phyloP scores from a whole-genome alignment of 2,329 filamentous ascomycete genomes.

The Microcyclospora tardicrescens region DNA sequence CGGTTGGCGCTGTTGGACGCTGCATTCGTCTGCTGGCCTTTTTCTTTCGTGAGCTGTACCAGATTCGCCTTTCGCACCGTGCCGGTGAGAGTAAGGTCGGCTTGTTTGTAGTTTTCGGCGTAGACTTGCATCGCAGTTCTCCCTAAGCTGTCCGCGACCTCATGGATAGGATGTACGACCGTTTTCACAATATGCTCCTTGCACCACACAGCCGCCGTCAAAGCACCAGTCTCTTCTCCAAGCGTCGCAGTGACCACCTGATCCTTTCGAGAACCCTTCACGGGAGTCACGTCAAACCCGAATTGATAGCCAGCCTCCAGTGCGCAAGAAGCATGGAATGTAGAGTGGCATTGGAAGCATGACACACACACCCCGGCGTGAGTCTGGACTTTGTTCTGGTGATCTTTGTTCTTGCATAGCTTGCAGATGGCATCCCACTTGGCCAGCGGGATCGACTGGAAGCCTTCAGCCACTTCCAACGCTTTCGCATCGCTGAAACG shows the following conservation, averaged over 20 bases:
- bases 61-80: slow-evolving; percentile 87
- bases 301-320: slow-evolving; percentile 69
- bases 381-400: slow-evolving; percentile 15
- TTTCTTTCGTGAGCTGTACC: slow-evolving; percentile 47
- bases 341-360: slow-evolving; percentile 60
- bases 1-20: slow-evolving; percentile 21
- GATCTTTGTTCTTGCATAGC: slow-evolving; percentile 57
- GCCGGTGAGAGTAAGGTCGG: slow-evolving; percentile 77
- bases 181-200: slow-evolving; percentile 66
- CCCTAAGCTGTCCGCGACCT: slow-evolving; percentile 57
- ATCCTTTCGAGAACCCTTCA: slow-evolving; percentile 79
- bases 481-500: slow-evolving; percentile 79
- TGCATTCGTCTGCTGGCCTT: slow-evolving; percentile 23
- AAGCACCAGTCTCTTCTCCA: slow-evolving; percentile 66
- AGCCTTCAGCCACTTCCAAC: slow-evolving; percentile 77
- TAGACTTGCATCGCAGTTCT: slow-evolving; percentile 74
- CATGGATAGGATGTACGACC: slow-evolving; percentile 64
- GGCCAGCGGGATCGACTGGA: slow-evolving; percentile 62
- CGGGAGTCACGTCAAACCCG: slow-evolving; percentile 79
- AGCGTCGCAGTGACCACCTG: slow-evolving; percentile 68
- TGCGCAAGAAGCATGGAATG: slow-evolving; percentile 82
- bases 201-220: slow-evolving; percentile 83
- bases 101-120: slow-evolving; percentile 84
- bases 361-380: slow-evolving; percentile 60
- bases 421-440: slow-evolving; percentile 71